phyloP scores from a whole-genome alignment of 129 eudicot species.

The Pseudognaphalium luteoalbum region DNA sequence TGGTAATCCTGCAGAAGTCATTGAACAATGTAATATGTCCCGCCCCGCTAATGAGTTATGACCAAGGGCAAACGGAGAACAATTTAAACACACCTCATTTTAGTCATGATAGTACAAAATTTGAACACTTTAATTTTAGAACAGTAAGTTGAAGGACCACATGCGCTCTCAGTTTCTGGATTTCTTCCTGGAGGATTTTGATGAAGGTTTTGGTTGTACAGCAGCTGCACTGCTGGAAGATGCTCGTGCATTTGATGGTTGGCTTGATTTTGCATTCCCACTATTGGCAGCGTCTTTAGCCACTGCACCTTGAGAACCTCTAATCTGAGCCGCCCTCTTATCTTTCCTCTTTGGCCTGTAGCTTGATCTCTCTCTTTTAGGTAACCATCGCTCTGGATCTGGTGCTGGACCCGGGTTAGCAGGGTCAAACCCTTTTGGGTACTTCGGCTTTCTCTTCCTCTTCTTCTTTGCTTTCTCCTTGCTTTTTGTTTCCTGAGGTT shows the following conservation, averaged over 20 bases:
- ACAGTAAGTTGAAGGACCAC: not conserved
- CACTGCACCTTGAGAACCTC: constrained; percentile 98
- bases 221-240: constrained; percentile 50
- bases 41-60: not conserved
- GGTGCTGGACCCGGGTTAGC: constrained; percentile 94
- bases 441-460: constrained; percentile 90
- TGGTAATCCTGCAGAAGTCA: not conserved
- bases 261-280: constrained; percentile 51
- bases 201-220: constrained; percentile 60
- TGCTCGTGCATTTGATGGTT: constrained; percentile 50
- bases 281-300: constrained; percentile 51
- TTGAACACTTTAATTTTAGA: not conserved
- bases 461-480: constrained; percentile 85
- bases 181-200: constrained; percentile 78
- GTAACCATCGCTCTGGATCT: constrained; percentile 92
- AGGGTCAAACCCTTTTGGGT: constrained; percentile 88
- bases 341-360: constrained; percentile 91
- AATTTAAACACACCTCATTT: not conserved
- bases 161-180: constrained; percentile 56
- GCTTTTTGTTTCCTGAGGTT: constrained; percentile 50
- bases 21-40: not conserved
- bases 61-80: constrained; percentile 1
- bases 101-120: not conserved
- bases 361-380: constrained; percentile 89
- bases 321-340: constrained; percentile 74